Evolutionary conservation across 2,329 filamentous ascomycete genomes (phyloP).

Genomic region (Scedosporium apiospermum): DNA sequence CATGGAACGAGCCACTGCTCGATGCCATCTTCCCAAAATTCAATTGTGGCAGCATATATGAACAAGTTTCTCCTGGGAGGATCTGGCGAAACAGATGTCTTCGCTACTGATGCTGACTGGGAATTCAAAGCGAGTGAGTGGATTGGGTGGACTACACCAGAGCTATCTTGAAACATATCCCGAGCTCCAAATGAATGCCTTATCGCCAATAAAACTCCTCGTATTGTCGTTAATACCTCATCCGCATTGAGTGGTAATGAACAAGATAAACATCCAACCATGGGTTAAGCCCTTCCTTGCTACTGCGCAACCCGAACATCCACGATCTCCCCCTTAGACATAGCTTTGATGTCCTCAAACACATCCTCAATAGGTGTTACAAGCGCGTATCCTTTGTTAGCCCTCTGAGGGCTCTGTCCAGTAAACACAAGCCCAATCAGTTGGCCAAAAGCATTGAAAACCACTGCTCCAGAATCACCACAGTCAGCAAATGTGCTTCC

Average conservation of each 20-base stretch:
- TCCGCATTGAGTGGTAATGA: too few species aligned
- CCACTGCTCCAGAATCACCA: not conserved
- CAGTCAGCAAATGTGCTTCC: not conserved
- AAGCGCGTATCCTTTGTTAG: not conserved
- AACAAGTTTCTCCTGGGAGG: not conserved
- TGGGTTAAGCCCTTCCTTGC: too few species aligned
- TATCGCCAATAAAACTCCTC: too few species aligned
- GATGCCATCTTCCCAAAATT: not conserved
- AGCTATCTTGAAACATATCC: not conserved
- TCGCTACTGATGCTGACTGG: not conserved
- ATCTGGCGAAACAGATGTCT: not conserved
- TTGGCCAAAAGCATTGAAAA: not conserved
- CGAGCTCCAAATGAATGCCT: not conserved
- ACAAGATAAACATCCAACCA: too few species aligned
- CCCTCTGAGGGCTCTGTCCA: not conserved
- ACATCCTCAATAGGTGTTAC: slow-evolving; percentile 3
- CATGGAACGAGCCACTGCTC: not conserved
- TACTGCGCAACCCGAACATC: not conserved
- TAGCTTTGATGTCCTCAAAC: not conserved
- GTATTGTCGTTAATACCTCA: too few species aligned
- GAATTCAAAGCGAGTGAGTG: slow-evolving; percentile 4
- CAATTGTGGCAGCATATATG: not conserved
- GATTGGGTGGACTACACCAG: not conserved
- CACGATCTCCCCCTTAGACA: not conserved
- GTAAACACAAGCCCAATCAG: not conserved